Base-by-base conservation (phyloP, 2,329 filamentous ascomycete species). In the Blumeria hordei region DNA sequence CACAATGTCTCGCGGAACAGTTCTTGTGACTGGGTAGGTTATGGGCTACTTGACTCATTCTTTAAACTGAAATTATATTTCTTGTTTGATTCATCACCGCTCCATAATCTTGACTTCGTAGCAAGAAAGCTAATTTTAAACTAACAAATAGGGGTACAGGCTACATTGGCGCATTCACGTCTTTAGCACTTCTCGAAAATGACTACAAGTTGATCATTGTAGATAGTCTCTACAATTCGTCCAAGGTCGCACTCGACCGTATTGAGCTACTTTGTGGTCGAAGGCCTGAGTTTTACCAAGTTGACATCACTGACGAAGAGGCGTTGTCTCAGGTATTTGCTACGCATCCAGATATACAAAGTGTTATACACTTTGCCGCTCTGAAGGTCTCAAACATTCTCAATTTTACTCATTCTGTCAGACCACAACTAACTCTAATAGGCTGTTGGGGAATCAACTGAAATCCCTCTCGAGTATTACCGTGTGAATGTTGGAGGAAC, bases 151-250 rank as follows among this genome's bases (percentile, higher is more conserved):
- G 92, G 77, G 92, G 92, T 66, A 94, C 88, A 61, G 92, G 92
- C 73, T 98, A 98, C 76, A 98, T 98, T 70, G 92, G 92, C 68
- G 96, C 90, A 53, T 96, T 96, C 75, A 98, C 92, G 58, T 75
- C 85, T 56, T 81, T 98, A 54, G 83, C 88, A 55, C 85, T 98
- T 32, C 85, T 98, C 62, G 77, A 95, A 67, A 85, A 92, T 66
- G 88, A 81, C 69, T 96, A 96, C 77, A 82, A 96, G 69, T 92
- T 98, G 60, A 84, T 98, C 68, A 87, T 98, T 60, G 81, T 92
- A 62, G 92, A 98, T 73, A 96, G 81, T 71, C 78, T 96, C 61
- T 94, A 94, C 82, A 98, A 98, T 72, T 95, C 92, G 52, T 94
- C 85, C 58, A 75, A 82, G 64, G 88, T 94, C 65, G 86, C 85